A percentile compares a stretch with the other conserved stretches of the same genome.
Conservation (phyloP, 2,329 filamentous ascomycete species). For the Aspergillus ibericus region DNA sequence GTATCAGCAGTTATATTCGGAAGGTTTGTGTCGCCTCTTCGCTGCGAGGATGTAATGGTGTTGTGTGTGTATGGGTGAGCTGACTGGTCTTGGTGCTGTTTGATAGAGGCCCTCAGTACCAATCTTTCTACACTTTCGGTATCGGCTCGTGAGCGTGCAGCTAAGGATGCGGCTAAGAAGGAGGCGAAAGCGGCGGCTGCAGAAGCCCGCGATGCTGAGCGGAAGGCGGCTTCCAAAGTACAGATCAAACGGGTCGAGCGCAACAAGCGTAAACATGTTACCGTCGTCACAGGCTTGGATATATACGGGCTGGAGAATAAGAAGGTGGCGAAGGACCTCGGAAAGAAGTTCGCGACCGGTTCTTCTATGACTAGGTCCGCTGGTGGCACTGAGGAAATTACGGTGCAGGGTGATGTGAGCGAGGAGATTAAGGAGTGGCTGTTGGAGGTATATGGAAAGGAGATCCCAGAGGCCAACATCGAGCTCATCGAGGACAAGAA, state of each 20-base stretch:
- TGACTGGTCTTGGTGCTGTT: background rate
- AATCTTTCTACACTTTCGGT: conserved; percentile 83
- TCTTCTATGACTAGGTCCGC: conserved; percentile 87
- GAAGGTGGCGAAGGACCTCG: conserved; percentile 93
- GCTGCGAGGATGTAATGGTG: background rate
- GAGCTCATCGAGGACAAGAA: conserved; percentile 95
- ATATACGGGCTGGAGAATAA: conserved; percentile 90
- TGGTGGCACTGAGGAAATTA: conserved; percentile 89
- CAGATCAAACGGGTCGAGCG: conserved; percentile 96
- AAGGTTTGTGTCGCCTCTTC: conserved; percentile 50
- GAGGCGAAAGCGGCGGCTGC: conserved; percentile 87
- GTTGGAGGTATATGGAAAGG: conserved; percentile 75
- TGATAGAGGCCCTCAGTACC: conserved; percentile 72
- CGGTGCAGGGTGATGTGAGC: conserved; percentile 94
- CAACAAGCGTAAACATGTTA: conserved; percentile 97
- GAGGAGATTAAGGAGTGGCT: conserved; percentile 93
- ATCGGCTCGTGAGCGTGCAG: conserved; percentile 89
- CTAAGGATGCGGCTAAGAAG: conserved; percentile 96
- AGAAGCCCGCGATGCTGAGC: conserved; percentile 79
- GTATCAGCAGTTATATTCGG: conserved; percentile 80
- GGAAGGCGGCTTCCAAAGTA: conserved; percentile 77
- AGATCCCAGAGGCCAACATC: conserved; percentile 92
- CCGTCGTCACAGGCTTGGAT: conserved; percentile 86
- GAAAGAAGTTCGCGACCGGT: conserved; percentile 97
- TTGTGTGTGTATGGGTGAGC: background rate